Conservation (phyloP, 345 rosid species). For the Lepidium didymum region DNA sequence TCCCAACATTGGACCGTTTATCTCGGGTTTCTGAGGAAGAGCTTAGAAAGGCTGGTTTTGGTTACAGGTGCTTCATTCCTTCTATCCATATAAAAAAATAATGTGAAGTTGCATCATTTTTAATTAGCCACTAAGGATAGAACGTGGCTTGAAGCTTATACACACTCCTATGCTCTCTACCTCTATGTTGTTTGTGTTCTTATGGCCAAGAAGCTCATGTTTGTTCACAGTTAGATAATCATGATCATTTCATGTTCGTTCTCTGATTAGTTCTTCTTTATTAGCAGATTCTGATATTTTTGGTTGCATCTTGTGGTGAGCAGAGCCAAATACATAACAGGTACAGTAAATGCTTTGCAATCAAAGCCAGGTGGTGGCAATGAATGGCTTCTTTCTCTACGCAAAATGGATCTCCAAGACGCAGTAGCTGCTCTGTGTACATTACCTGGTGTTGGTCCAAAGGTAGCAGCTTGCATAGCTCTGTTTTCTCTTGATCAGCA, state of each 20-base stretch:
- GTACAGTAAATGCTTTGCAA: constrained; percentile 59
- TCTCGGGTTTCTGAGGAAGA: constrained; percentile 58
- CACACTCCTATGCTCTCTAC: background rate
- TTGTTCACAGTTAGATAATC: background rate
- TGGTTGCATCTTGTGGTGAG: constrained; percentile 17
- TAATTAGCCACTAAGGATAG: background rate
- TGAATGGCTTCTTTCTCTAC: constrained; percentile 77
- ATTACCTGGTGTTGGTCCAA: constrained; percentile 90
- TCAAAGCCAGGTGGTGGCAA: constrained; percentile 69
- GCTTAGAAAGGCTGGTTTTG: constrained; percentile 77
- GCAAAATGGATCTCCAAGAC: constrained; percentile 56
- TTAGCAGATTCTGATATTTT: constrained; percentile 1
- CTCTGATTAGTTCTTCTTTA: background rate
- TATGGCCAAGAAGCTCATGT: background rate
- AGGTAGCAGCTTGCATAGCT: constrained; percentile 92
- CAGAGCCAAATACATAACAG: constrained; percentile 84
- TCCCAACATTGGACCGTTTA: constrained; percentile 68
- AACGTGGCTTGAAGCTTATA: background rate
- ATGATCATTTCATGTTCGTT: background rate
- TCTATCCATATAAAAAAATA: background rate
- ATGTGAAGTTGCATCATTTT: background rate
- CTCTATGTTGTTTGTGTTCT: background rate
- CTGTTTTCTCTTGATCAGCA: constrained; percentile 94
- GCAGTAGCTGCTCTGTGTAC: constrained; percentile 64
- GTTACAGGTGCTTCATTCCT: constrained; percentile 57